Conservation (phyloP, 1,284 basidiomycete genomes). For the Leccinum subatratum region DNA sequence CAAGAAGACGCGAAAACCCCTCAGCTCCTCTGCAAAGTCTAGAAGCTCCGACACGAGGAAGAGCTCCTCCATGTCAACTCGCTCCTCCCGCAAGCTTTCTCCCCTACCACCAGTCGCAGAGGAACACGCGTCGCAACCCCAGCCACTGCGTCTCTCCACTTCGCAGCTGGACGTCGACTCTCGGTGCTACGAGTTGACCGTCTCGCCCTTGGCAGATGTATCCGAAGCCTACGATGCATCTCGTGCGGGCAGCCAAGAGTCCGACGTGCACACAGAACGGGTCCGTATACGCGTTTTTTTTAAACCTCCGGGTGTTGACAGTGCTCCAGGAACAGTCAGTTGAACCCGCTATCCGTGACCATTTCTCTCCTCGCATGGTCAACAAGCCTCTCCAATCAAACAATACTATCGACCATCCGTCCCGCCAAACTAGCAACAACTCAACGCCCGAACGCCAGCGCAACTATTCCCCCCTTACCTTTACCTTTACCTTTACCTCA, state of each 20-base stretch:
- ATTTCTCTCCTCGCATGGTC: conserved; percentile 39
- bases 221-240: conserved; percentile 47
- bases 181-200: conserved; percentile 60
- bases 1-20: conserved; percentile 57
- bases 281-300: conserved; percentile 14
- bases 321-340: conserved; percentile 42
- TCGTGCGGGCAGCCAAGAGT: conserved; percentile 36
- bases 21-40: conserved; percentile 32
- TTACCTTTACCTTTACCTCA: conserved; percentile 71
- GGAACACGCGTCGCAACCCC: conserved; percentile 35
- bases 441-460: conserved; percentile 68
- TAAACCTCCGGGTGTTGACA: conserved; percentile 16
- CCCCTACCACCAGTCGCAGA: conserved; percentile 46
- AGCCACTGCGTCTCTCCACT: conserved; percentile 24
- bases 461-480: conserved; percentile 68
- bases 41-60: conserved; percentile 28
- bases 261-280: conserved; percentile 26
- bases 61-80: conserved; percentile 27
- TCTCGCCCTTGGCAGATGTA: conserved; percentile 59
- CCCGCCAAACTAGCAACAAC: conserved; percentile 37
- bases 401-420: conserved; percentile 24
- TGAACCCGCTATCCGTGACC: conserved; percentile 52
- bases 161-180: conserved; percentile 43
- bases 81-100: conserved; percentile 39
- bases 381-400: conserved; percentile 14